Percentiles rank a stretch among this genome's conserved stretches.
phyloP scores from a whole-genome alignment of 1,139 yeast genomes.

The Blastobotrys aristatus region DNA sequence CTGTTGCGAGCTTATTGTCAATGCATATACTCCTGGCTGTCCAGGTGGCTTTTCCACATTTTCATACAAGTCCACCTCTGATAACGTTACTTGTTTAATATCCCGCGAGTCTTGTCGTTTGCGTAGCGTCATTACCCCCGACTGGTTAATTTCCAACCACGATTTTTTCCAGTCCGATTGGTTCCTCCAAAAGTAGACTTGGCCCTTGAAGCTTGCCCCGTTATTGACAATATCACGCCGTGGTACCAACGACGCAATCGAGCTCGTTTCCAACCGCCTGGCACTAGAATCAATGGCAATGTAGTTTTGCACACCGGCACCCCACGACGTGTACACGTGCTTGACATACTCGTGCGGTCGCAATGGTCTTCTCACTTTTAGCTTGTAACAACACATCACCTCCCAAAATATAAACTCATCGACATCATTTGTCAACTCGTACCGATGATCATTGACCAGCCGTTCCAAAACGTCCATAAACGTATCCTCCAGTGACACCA shows the following conservation, averaged over 20 bases:
- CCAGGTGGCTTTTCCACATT: neutral
- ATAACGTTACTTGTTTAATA: constrained; percentile 14
- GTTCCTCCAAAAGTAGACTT: constrained; percentile 16
- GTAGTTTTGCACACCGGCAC: constrained; percentile 15
- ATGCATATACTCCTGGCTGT: constrained; percentile 24
- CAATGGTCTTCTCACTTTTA: constrained; percentile 27
- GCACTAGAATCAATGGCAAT: constrained; percentile 26
- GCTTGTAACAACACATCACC: constrained; percentile 15
- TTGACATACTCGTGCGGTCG: constrained; percentile 25
- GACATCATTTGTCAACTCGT: constrained; percentile 21
- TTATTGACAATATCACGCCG: constrained; percentile 31
- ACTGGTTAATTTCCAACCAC: constrained; percentile 14
- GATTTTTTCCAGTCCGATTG: constrained; percentile 21
- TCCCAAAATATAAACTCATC: constrained; percentile 31
- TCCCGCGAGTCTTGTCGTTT: constrained; percentile 15
- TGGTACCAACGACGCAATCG: constrained; percentile 32
- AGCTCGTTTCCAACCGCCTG: constrained; percentile 25
- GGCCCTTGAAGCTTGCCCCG: constrained; percentile 17
- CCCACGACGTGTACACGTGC: constrained; percentile 26
- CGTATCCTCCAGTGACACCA: constrained; percentile 15
- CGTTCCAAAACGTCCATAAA: constrained; percentile 19
- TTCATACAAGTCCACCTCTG: constrained; percentile 27
- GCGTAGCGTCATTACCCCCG: constrained; percentile 12
- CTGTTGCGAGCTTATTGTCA: constrained; percentile 29
- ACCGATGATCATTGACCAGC: constrained; percentile 28